Evolutionary conservation across 2,329 filamentous ascomycete genomes (phyloP).

Genomic region (Penicillium sp.): DNA sequence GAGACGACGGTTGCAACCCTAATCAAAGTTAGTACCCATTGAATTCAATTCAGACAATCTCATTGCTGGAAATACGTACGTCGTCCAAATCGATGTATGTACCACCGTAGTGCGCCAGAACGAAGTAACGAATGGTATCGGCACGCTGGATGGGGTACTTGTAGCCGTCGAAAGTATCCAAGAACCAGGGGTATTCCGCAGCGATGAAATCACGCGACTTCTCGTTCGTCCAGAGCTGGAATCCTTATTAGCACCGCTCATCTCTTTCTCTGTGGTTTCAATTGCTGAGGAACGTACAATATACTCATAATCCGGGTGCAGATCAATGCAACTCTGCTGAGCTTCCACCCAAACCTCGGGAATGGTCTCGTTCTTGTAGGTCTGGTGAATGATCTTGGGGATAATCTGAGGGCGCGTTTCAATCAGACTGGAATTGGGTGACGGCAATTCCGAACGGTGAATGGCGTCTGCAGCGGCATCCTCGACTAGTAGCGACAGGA

Average conservation of each 20-base stretch:
- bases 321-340: constrained; percentile 65
- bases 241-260: constrained; percentile 18
- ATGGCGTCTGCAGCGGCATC: constrained; percentile 69
- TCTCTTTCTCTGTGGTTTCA: neutral
- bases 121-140: constrained; percentile 77
- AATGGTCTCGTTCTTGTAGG: constrained; percentile 70
- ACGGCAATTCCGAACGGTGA: constrained; percentile 64
- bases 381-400: constrained; percentile 77
- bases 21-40: constrained; percentile 10
- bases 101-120: constrained; percentile 74
- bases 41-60: neutral
- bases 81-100: constrained; percentile 81
- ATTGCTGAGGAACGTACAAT: constrained; percentile 51
- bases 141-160: constrained; percentile 74
- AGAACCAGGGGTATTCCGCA: constrained; percentile 74
- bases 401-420: constrained; percentile 62
- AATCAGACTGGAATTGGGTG: constrained; percentile 62
- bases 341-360: constrained; percentile 66
- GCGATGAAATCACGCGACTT: constrained; percentile 70
- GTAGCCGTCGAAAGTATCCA: constrained; percentile 73
- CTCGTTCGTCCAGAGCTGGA: constrained; percentile 73
- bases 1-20: constrained; percentile 68
- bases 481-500: constrained; percentile 69
- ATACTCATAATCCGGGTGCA: constrained; percentile 73
- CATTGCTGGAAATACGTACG: constrained; percentile 41